Evolutionary conservation across 257 asterid genomes (phyloP).

Genomic region (Plantago major): DNA sequence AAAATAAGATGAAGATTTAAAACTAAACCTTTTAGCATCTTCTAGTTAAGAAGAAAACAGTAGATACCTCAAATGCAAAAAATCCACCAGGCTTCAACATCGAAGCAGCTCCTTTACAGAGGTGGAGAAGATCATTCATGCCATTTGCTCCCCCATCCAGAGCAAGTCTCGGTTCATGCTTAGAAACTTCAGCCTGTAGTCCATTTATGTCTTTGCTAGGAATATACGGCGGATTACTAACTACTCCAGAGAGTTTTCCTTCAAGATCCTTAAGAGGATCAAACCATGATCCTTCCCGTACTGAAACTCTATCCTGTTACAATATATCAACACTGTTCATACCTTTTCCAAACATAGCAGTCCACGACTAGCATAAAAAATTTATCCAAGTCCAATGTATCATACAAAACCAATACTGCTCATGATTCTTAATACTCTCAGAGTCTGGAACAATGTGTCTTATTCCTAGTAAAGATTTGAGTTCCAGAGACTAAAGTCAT

Average conservation of each 20-base stretch:
- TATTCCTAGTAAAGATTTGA: too few relatives aligned
- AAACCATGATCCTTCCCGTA: constrained; percentile 81
- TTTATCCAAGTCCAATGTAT: too few relatives aligned
- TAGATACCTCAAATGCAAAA: constrained; percentile 81
- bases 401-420: too few relatives aligned
- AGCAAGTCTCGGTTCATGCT: constrained; percentile 78
- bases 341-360: too few relatives aligned
- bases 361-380: too few relatives aligned
- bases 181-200: constrained; percentile 78
- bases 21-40: background rate
- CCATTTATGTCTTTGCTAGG: constrained; percentile 63
- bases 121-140: constrained; percentile 59
- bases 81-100: constrained; percentile 79
- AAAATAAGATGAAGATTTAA: background rate
- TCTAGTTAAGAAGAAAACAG: constrained; percentile 5
- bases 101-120: constrained; percentile 66
- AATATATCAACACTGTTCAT: background rate
- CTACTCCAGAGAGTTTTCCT: constrained; percentile 59
- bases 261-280: constrained; percentile 60
- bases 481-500: too few relatives aligned
- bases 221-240: constrained; percentile 89
- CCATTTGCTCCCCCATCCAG: constrained; percentile 86
- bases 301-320: constrained; percentile 49
- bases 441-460: too few relatives aligned
- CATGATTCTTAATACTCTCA: too few relatives aligned